These are phyloP conservation scores for Cyberlindnera misumaiensis DNA, from an alignment of 805 yeast genomes.

Conservation along the genomic window DNA sequence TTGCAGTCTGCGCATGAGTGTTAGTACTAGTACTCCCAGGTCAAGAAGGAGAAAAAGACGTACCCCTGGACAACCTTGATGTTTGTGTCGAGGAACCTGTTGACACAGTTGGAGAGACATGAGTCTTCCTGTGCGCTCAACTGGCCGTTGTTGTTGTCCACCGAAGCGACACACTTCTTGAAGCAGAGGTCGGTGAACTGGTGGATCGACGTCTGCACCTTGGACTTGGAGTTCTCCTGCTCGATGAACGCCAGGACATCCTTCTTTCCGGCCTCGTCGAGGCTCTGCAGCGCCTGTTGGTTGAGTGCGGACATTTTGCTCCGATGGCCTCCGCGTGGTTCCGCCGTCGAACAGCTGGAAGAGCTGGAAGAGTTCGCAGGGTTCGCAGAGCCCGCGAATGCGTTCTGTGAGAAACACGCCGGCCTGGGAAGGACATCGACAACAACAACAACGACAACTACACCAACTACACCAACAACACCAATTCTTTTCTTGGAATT, in stretches of 20 bases:
- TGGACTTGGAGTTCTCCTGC: constrained; percentile 77
- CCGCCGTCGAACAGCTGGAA: no score
- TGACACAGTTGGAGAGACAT: constrained; percentile 76
- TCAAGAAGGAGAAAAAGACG: constrained; percentile 1
- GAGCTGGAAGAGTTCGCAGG: no score
- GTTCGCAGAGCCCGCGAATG: no score
- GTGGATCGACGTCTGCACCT: constrained; percentile 82
- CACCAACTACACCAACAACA: no score
- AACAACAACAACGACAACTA: no score
- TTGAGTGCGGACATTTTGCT: constrained; percentile 28
- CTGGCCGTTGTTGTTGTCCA: constrained; percentile 39
- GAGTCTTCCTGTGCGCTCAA: constrained; percentile 55
- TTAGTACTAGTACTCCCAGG: constrained; percentile 2
- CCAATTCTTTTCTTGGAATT: no score
- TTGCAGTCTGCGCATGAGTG: constrained; percentile 10
- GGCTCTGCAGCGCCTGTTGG: constrained; percentile 33
- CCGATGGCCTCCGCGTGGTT: no score
- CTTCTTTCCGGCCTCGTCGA: constrained; percentile 65
- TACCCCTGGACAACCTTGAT: constrained; percentile 65
- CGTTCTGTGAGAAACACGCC: no score
- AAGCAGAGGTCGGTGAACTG: constrained; percentile 87
- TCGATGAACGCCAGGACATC: constrained; percentile 75
- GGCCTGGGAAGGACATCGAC: no score
- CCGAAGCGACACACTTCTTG: constrained; percentile 63
- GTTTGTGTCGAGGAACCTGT: constrained; percentile 82